These are phyloP conservation scores for Apiospora hydei DNA, from an alignment of 2,329 filamentous ascomycete genomes.

Conservation along the genomic window DNA sequence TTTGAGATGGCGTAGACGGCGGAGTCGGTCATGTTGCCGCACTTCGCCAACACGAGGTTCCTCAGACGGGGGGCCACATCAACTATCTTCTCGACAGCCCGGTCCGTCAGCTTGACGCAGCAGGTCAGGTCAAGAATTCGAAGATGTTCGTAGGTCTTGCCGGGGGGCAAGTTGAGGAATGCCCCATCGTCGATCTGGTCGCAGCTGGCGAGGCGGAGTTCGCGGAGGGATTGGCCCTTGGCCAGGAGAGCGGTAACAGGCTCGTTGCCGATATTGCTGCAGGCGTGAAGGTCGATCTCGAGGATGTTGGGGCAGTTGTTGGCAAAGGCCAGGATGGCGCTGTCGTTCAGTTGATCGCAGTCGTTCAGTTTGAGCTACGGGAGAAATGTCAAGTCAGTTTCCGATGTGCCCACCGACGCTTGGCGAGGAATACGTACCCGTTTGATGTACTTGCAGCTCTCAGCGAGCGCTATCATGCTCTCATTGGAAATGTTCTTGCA, in stretches of 20 bases:
- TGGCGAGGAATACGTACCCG: constrained; percentile 62
- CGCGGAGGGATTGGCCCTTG: constrained; percentile 83
- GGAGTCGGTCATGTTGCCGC: constrained; percentile 87
- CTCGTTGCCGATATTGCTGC: constrained; percentile 79
- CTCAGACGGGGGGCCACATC: constrained; percentile 84
- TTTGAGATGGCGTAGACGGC: constrained; percentile 87
- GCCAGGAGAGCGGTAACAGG: constrained; percentile 83
- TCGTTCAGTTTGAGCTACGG: constrained; percentile 90
- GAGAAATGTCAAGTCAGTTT: background rate
- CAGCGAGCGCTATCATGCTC: constrained; percentile 80
- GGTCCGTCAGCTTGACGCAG: constrained; percentile 83
- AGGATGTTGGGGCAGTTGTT: constrained; percentile 89
- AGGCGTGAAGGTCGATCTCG: constrained; percentile 94
- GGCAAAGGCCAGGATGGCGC: constrained; percentile 84
- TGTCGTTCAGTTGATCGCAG: constrained; percentile 83
- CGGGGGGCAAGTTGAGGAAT: constrained; percentile 78
- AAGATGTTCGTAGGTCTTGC: constrained; percentile 80
- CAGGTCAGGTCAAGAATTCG: constrained; percentile 94
- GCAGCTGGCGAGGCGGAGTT: constrained; percentile 87
- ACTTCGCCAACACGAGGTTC: constrained; percentile 94
- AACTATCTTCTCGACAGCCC: constrained; percentile 88
- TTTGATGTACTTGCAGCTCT: constrained; percentile 86
- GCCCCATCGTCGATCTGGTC: constrained; percentile 85
- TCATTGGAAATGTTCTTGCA: constrained; percentile 87
- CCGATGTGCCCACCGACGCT: background rate